Conservation (phyloP, 1,284 basidiomycete genomes). For the Phylloporus gajari region DNA sequence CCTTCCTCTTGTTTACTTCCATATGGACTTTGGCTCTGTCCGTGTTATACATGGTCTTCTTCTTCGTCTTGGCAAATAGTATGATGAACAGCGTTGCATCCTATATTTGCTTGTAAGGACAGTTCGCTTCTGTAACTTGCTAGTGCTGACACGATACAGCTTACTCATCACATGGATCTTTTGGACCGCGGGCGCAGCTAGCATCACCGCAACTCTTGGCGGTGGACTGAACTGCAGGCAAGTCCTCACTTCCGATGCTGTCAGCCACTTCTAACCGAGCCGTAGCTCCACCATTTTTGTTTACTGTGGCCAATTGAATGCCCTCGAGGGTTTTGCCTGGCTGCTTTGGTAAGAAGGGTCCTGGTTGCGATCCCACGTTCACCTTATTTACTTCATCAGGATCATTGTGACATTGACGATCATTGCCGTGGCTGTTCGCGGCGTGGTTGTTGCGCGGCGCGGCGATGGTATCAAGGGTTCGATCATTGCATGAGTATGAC, state of each 20-base stretch:
- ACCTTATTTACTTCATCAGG: conserved; percentile 48
- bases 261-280: conserved; percentile 6
- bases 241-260: conserved; percentile 31
- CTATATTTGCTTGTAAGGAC: conserved; percentile 70
- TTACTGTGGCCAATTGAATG: conserved; percentile 76
- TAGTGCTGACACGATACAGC: conserved; percentile 46
- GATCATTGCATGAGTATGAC: conserved; percentile 45
- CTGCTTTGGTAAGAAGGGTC: conserved; percentile 60
- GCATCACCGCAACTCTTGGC: conserved; percentile 70
- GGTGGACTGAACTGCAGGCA: conserved; percentile 76
- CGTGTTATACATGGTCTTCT: conserved; percentile 61
- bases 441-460: conserved; percentile 58
- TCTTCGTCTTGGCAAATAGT: conserved; percentile 59
- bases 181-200: conserved; percentile 74
- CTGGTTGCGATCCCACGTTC: background rate
- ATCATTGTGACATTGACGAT: conserved; percentile 65
- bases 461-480: conserved; percentile 68
- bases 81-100: conserved; percentile 68
- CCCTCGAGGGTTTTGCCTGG: conserved; percentile 70
- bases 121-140: conserved; percentile 9
- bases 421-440: conserved; percentile 61
- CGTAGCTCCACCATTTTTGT: conserved; percentile 53
- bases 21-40: conserved; percentile 74
- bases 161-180: conserved; percentile 74
- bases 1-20: conserved; percentile 73